Conservation (phyloP, 2,329 filamentous ascomycete species). For the Cyphellophora europaea region DNA sequence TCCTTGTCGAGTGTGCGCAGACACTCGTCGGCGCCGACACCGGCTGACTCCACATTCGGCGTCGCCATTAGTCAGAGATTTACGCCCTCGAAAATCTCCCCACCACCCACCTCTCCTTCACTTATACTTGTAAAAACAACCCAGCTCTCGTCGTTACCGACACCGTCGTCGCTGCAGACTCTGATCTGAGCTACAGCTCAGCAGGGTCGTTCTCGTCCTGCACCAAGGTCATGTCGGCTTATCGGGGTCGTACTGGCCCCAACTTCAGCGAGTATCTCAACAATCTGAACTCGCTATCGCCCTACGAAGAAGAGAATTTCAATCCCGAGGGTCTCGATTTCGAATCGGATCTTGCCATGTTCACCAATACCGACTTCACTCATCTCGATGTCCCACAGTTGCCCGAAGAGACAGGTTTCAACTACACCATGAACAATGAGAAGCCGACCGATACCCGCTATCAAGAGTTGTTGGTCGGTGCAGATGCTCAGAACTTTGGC, state of each 20-base stretch:
- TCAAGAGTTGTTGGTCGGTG: too few species aligned
- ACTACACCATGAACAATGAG: constrained; percentile 16
- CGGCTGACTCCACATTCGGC: too few species aligned
- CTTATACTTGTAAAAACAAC: too few species aligned
- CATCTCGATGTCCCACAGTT: constrained; percentile 56
- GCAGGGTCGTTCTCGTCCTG: background rate
- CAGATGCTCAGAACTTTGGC: constrained; percentile 8
- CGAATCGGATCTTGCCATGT: constrained; percentile 66
- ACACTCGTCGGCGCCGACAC: too few species aligned
- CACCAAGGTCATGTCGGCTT: constrained; percentile 53
- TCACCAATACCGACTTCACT: constrained; percentile 75
- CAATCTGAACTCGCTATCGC: constrained; percentile 65
- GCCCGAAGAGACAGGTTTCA: constrained; percentile 15
- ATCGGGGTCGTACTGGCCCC: constrained; percentile 64
- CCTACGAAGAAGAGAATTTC: constrained; percentile 51
- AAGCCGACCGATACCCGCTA: too few species aligned
- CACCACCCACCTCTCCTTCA: too few species aligned
- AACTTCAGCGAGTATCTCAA: constrained; percentile 88
- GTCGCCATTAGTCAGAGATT: too few species aligned
- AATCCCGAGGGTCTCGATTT: constrained; percentile 53
- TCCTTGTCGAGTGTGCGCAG: too few species aligned
- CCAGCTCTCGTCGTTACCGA: too few species aligned
- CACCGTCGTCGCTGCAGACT: too few species aligned
- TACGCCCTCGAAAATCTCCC: too few species aligned
- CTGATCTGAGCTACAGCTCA: constrained; percentile 1